Conservation (phyloP, 257 asterid species). For the Euphrasia confusa region DNA sequence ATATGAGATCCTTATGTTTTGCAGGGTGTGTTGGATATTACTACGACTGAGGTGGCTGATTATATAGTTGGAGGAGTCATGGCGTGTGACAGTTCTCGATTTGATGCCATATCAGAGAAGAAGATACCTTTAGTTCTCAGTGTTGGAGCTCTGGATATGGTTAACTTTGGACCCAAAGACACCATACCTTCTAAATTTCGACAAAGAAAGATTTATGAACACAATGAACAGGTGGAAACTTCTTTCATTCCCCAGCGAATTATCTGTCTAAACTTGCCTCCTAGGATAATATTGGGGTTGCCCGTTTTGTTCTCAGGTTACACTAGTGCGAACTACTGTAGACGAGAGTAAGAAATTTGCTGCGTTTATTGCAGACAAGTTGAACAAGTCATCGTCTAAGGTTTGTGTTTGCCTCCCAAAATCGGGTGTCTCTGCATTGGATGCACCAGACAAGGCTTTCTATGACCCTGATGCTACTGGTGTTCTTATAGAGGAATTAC, state of each 20-base stretch:
- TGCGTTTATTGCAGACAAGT: slow-evolving; percentile 77
- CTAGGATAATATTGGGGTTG: background rate
- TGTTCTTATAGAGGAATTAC: slow-evolving; percentile 56
- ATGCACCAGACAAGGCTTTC: slow-evolving; percentile 79
- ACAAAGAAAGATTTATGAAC: slow-evolving; percentile 63
- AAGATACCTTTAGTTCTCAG: slow-evolving; percentile 85
- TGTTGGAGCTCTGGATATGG: slow-evolving; percentile 95
- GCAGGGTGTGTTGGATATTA: slow-evolving; percentile 90
- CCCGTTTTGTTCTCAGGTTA: slow-evolving; percentile 48
- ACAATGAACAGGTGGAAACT: slow-evolving; percentile 68
- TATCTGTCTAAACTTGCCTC: slow-evolving; percentile 9
- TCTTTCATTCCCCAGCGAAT: slow-evolving; percentile 9
- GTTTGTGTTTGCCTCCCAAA: slow-evolving; percentile 79
- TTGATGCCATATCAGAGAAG: slow-evolving; percentile 76
- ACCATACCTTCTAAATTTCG: slow-evolving; percentile 67
- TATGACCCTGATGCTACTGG: slow-evolving; percentile 78
- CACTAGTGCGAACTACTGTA: slow-evolving; percentile 77
- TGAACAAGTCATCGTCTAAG: slow-evolving; percentile 67
- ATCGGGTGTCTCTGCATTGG: slow-evolving; percentile 84
- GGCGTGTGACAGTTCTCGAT: slow-evolving; percentile 86
- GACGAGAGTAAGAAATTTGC: slow-evolving; percentile 80
- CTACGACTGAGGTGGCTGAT: slow-evolving; percentile 96
- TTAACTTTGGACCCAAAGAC: slow-evolving; percentile 78
- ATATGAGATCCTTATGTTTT: slow-evolving; percentile 15
- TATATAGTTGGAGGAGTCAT: slow-evolving; percentile 86